phyloP scores from a whole-genome alignment of 164 flowering plant species.

The Magnolia kwangsiensis region DNA sequence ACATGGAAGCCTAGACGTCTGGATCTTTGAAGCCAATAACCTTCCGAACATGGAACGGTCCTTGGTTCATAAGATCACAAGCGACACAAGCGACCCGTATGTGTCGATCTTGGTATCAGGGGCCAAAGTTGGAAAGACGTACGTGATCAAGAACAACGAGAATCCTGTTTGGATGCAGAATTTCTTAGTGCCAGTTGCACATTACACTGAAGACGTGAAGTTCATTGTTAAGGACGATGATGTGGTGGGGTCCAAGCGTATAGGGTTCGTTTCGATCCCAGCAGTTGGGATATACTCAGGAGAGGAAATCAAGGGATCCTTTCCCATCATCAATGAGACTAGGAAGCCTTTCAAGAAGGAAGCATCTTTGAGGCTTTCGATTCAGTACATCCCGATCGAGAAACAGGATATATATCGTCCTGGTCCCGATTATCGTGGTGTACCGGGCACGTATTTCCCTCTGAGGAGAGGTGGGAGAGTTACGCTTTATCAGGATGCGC shows the following conservation, averaged over 20 bases:
- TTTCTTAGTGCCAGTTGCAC: slow-evolving; percentile 88
- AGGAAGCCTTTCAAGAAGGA: slow-evolving; percentile 75
- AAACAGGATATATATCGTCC: slow-evolving; percentile 48
- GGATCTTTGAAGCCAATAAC: slow-evolving; percentile 69
- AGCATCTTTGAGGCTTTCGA: slow-evolving; percentile 58
- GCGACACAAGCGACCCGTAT: slow-evolving; percentile 93
- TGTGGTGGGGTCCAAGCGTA: slow-evolving; percentile 81
- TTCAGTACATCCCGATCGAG: slow-evolving; percentile 71
- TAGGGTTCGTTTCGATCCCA: slow-evolving; percentile 75
- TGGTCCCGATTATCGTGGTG: slow-evolving; percentile 75
- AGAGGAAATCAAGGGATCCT: slow-evolving; percentile 59
- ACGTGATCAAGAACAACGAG: slow-evolving; percentile 78
- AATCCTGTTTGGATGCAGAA: slow-evolving; percentile 93
- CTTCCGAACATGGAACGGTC: slow-evolving; percentile 98
- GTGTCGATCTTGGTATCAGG: slow-evolving; percentile 55
- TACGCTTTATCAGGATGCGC: slow-evolving; percentile 93
- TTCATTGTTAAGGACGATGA: slow-evolving; percentile 89
- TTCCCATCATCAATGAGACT: slow-evolving; percentile 53
- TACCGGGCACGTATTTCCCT: slow-evolving; percentile 89
- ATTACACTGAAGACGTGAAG: slow-evolving; percentile 73
- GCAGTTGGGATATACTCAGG: slow-evolving; percentile 65
- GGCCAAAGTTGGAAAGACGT: slow-evolving; percentile 86
- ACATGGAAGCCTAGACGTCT: slow-evolving; percentile 89
- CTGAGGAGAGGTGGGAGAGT: slow-evolving; percentile 82
- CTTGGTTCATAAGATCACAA: slow-evolving; percentile 29